A percentile compares a stretch with the other conserved stretches of the same genome.
phyloP scores from a whole-genome alignment of 2,329 filamentous ascomycete species.

The Xylariaceae sp. region DNA sequence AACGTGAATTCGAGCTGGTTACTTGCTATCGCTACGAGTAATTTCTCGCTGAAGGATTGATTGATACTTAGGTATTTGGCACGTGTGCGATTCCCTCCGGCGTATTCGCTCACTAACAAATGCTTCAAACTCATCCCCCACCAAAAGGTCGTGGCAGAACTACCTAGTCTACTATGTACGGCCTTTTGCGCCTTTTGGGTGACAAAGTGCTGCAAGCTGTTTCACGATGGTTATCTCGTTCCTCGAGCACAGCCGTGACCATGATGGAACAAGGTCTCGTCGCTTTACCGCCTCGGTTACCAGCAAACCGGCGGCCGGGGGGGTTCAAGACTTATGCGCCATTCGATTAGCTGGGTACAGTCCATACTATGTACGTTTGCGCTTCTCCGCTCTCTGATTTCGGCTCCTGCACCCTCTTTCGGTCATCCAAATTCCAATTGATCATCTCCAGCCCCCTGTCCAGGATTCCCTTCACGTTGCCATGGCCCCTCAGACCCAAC shows the following conservation, averaged over 20 bases:
- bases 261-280: not conserved
- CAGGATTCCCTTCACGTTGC: slow-evolving; percentile 11
- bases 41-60: too few species aligned
- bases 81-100: too few species aligned
- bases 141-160: too few species aligned
- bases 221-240: not conserved
- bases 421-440: slow-evolving; percentile 22
- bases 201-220: not conserved
- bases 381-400: slow-evolving; percentile 9
- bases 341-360: not conserved
- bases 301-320: not conserved
- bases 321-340: not conserved
- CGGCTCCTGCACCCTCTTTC: slow-evolving; percentile 2
- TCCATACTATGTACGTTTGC: not conserved
- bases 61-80: too few species aligned
- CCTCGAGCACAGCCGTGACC: not conserved
- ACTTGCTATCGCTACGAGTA: too few species aligned
- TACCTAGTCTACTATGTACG: too few species aligned
- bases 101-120: too few species aligned
- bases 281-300: not conserved
- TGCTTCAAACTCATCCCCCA: too few species aligned
- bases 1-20: too few species aligned
- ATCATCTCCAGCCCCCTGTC: slow-evolving; percentile 9
- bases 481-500: slow-evolving; percentile 11
- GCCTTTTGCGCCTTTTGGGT: too few species aligned